These are phyloP conservation scores for Hura crepitans DNA, from an alignment of 441 rosid genomes.

Conservation along the genomic window DNA sequence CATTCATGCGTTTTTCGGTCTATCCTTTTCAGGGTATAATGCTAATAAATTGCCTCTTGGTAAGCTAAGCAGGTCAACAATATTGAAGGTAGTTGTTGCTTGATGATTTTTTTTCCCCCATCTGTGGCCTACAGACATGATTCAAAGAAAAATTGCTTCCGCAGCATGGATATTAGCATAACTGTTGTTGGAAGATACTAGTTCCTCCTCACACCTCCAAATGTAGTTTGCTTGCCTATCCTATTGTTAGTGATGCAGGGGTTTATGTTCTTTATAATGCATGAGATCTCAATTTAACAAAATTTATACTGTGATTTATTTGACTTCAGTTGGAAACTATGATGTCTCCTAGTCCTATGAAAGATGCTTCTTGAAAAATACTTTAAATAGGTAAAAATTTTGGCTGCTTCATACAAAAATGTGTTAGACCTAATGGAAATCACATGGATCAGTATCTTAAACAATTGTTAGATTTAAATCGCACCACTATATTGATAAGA, in stretches of 20 bases:
- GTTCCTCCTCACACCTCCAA: neutral
- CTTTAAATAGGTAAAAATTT: too few relatives aligned
- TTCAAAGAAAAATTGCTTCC: neutral
- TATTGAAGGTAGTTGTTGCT: conserved; percentile 47
- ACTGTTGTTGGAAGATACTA: neutral
- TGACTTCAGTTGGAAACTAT: too few relatives aligned
- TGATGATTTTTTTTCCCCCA: neutral
- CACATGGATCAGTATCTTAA: too few relatives aligned
- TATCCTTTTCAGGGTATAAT: conserved; percentile 58
- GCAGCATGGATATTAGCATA: neutral
- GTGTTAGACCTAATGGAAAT: too few relatives aligned
- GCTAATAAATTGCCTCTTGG: conserved; percentile 95
- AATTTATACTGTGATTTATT: too few relatives aligned
- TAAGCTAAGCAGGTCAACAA: conserved; percentile 78
- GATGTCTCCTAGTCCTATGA: too few relatives aligned
- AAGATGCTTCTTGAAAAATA: too few relatives aligned
- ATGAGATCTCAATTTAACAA: too few relatives aligned
- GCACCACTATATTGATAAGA: too few relatives aligned
- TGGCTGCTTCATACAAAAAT: too few relatives aligned
- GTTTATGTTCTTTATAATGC: neutral
- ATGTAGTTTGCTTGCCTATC: neutral
- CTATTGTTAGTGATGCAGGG: neutral
- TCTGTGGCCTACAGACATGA: neutral
- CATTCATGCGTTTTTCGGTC: conserved; percentile 12
- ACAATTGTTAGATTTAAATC: too few relatives aligned